phyloP scores from a whole-genome alignment of 2,329 filamentous ascomycete species.

The Colletotrichum sidae region DNA sequence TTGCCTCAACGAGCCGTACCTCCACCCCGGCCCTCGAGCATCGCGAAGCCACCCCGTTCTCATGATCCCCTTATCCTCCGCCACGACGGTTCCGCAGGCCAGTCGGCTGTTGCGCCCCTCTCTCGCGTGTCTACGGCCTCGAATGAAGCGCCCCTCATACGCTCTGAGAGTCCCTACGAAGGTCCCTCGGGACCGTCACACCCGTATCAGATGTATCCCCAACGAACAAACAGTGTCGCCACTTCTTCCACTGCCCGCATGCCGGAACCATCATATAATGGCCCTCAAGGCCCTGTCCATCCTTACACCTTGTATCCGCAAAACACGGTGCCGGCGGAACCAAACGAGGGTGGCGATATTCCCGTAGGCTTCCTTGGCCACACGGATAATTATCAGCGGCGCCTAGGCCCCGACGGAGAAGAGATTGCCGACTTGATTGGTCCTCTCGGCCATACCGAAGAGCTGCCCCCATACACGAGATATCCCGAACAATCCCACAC shows the following conservation, averaged over 20 bases:
- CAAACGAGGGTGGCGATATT: slow-evolving; percentile 54
- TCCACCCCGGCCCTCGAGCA: slow-evolving; percentile 63
- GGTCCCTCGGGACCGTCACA: slow-evolving; percentile 82
- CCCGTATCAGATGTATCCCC: slow-evolving; percentile 87
- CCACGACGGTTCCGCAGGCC: slow-evolving; percentile 59
- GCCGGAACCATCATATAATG: slow-evolving; percentile 68
- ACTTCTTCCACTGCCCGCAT: slow-evolving; percentile 76
- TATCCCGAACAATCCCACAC: slow-evolving; percentile 81
- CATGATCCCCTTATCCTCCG: slow-evolving; percentile 64
- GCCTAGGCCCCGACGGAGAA: slow-evolving; percentile 83
- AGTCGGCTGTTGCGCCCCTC: slow-evolving; percentile 13
- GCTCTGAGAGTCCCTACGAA: slow-evolving; percentile 73
- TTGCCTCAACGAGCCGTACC: slow-evolving; percentile 38
- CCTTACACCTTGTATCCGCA: slow-evolving; percentile 91
- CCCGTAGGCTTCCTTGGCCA: slow-evolving; percentile 81
- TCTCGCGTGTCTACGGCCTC: slow-evolving; percentile 46
- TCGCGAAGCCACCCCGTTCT: slow-evolving; percentile 62
- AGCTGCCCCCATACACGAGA: slow-evolving; percentile 89
- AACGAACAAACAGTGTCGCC: slow-evolving; percentile 76
- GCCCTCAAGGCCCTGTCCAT: slow-evolving; percentile 78
- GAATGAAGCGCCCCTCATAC: slow-evolving; percentile 52
- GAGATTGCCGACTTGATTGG: slow-evolving; percentile 90
- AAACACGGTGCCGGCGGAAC: slow-evolving; percentile 73
- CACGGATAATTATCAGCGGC: slow-evolving; percentile 75
- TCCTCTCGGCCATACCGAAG: slow-evolving; percentile 88